Percentiles rank a stretch among this genome's conserved stretches.
phyloP scores from a whole-genome alignment of 1,284 basidiomycete species.

The Tilletiopsis washingtonensis region DNA sequence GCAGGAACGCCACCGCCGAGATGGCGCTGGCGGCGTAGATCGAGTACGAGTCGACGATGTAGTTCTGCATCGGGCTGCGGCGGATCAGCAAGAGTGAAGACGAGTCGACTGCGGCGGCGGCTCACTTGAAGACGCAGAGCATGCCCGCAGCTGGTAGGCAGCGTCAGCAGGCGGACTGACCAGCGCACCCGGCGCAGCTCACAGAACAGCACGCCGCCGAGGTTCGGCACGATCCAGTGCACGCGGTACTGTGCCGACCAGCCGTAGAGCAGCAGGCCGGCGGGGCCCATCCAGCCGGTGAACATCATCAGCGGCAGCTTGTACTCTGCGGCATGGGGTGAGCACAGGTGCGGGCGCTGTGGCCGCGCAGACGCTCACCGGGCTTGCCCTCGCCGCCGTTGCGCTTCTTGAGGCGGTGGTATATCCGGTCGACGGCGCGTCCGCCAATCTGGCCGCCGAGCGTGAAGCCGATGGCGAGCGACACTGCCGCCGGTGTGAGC shows the following conservation, averaged over 20 bases:
- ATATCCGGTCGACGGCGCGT: conserved; percentile 55
- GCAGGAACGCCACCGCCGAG: conserved; percentile 33
- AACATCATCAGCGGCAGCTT: conserved; percentile 56
- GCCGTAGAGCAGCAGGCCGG: conserved; percentile 60
- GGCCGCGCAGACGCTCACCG: neutral
- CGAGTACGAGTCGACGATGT: conserved; percentile 37
- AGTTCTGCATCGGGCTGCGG: conserved; percentile 25
- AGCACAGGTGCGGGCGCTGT: neutral
- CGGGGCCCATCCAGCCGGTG: conserved; percentile 54
- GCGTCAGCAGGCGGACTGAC: too few species aligned
- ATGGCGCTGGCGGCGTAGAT: conserved; percentile 44
- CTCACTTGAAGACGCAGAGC: neutral
- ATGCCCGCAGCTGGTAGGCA: too few species aligned
- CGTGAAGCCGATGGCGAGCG: conserved; percentile 50
- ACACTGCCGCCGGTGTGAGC: too few species aligned
- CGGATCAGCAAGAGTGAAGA: too few species aligned
- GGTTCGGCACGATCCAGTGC: conserved; percentile 63
- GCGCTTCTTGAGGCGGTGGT: conserved; percentile 53
- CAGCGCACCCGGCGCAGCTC: too few species aligned
- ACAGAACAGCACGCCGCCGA: conserved; percentile 20
- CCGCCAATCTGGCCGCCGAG: conserved; percentile 57
- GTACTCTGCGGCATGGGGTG: conserved; percentile 6
- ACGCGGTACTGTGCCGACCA: conserved; percentile 58
- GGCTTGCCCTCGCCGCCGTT: conserved; percentile 57
- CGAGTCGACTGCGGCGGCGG: conserved; percentile 6